Conservation (phyloP, 108 stramenopile genomes). For the Nitzschia sp. region DNA sequence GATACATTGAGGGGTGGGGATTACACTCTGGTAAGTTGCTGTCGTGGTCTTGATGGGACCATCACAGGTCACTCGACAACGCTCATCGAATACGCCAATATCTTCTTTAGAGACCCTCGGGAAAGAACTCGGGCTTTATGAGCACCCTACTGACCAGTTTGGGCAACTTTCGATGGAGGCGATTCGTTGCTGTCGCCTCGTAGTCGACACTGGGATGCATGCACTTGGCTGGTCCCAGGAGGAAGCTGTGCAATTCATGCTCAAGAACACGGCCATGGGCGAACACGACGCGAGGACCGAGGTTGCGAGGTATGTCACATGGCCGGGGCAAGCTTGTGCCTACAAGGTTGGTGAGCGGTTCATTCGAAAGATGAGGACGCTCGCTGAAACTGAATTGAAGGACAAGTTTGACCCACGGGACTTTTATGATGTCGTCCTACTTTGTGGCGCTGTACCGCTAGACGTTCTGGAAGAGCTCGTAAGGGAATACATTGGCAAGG, state of each 20-base stretch:
- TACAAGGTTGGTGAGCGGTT: slow-evolving; percentile 66
- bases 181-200: slow-evolving; percentile 49
- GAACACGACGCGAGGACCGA: slow-evolving; percentile 61
- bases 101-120: slow-evolving; percentile 44
- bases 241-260: slow-evolving; percentile 50
- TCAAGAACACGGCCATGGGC: slow-evolving; percentile 64
- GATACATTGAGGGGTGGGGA: slow-evolving; percentile 69
- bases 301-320: slow-evolving; percentile 54
- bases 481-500: slow-evolving; percentile 33
- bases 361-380: slow-evolving; percentile 37
- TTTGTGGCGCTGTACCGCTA: slow-evolving; percentile 57
- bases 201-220: slow-evolving; percentile 74
- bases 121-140: slow-evolving; percentile 53
- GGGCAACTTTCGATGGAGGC: slow-evolving; percentile 62
- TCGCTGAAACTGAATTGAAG: slow-evolving; percentile 38
- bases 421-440: slow-evolving; percentile 54
- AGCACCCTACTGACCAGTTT: slow-evolving; percentile 46
- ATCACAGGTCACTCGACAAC: no score
- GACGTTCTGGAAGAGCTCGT: slow-evolving; percentile 45
- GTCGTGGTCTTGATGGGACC: no score
- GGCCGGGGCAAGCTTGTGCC: slow-evolving; percentile 68
- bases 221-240: slow-evolving; percentile 52
- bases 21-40: slow-evolving; percentile 42
- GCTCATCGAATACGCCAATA: no score
- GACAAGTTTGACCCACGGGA: slow-evolving; percentile 52